A percentile compares a stretch with the other conserved stretches of the same genome.
Evolutionary conservation across 2,329 filamentous ascomycete species (phyloP).

Genomic region (Xylariaceae sp.): DNA sequence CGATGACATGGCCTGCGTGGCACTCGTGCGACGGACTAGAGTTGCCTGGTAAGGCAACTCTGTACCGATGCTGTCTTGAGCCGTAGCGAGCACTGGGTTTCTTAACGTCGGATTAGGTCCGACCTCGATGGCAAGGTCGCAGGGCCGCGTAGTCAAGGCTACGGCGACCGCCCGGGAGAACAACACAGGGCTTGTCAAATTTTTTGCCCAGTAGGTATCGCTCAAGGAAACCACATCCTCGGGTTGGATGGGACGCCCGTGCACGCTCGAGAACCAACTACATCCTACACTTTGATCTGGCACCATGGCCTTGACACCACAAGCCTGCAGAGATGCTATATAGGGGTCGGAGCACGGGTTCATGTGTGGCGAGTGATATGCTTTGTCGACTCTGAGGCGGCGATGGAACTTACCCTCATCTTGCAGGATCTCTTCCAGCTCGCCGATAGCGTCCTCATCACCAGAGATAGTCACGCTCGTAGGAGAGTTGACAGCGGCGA

Average conservation of each 20-base stretch:
- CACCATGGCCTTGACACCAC: background rate
- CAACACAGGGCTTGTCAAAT: conserved; percentile 32
- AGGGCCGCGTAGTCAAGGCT: conserved; percentile 2
- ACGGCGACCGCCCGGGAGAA: conserved; percentile 31
- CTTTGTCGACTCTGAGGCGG: conserved; percentile 27
- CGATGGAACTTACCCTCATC: conserved; percentile 26
- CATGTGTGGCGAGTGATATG: conserved; percentile 17
- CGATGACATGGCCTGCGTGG: conserved; percentile 2
- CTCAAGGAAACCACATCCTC: background rate
- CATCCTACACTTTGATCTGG: background rate
- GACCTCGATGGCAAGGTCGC: conserved; percentile 31
- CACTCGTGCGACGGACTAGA: background rate
- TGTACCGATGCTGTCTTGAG: background rate
- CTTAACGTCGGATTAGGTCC: conserved; percentile 36
- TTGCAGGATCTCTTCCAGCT: conserved; percentile 19
- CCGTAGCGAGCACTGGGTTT: conserved; percentile 12
- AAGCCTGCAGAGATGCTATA: conserved; percentile 2
- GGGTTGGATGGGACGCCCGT: background rate
- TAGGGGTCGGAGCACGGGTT: conserved; percentile 5
- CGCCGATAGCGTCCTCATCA: conserved; percentile 27
- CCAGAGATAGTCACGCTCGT: conserved; percentile 35
- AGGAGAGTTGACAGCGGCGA: conserved; percentile 35
- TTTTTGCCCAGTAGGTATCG: conserved; percentile 33
- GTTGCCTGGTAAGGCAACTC: conserved; percentile 9
- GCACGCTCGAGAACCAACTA: conserved; percentile 8